phyloP scores from a whole-genome alignment of 306 rosid species.

The Prunus campanulata region DNA sequence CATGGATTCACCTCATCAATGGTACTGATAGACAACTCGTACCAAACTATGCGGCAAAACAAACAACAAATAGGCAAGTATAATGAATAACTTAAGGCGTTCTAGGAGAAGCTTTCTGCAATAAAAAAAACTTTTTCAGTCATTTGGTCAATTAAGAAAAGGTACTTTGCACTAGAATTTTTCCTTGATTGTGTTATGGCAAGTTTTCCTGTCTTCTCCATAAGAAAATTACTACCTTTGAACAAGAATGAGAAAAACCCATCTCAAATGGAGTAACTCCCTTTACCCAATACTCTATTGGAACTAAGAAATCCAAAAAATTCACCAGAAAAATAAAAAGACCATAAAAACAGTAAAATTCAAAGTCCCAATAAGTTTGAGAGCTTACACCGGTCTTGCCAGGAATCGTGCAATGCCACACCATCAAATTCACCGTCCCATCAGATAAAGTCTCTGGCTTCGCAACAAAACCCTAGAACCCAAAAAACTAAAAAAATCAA shows the following conservation, averaged over 20 bases:
- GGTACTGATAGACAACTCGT: background rate
- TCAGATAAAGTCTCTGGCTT: conserved; percentile 81
- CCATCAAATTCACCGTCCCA: conserved; percentile 88
- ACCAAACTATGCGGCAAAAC: background rate
- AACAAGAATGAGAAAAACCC: background rate
- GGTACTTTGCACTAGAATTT: background rate
- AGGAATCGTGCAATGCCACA: conserved; percentile 95
- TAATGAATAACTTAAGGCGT: too few relatives aligned
- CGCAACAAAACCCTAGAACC: conserved; percentile 86
- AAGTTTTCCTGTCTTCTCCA: background rate
- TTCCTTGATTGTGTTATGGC: background rate
- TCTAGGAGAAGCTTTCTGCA: background rate
- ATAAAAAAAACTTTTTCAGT: background rate
- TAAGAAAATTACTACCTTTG: background rate
- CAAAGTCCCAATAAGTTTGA: background rate
- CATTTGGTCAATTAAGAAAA: background rate
- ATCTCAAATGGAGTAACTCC: background rate
- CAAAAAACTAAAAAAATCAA: background rate
- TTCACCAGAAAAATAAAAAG: background rate
- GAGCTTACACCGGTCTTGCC: conserved; percentile 75
- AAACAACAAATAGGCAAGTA: background rate
- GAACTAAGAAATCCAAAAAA: background rate
- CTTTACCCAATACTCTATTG: background rate
- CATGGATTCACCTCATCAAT: background rate
- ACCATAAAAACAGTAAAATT: background rate